Conservation (phyloP, 2,329 filamentous ascomycete genomes). For the Graphilbum ipis-grandicollis region DNA sequence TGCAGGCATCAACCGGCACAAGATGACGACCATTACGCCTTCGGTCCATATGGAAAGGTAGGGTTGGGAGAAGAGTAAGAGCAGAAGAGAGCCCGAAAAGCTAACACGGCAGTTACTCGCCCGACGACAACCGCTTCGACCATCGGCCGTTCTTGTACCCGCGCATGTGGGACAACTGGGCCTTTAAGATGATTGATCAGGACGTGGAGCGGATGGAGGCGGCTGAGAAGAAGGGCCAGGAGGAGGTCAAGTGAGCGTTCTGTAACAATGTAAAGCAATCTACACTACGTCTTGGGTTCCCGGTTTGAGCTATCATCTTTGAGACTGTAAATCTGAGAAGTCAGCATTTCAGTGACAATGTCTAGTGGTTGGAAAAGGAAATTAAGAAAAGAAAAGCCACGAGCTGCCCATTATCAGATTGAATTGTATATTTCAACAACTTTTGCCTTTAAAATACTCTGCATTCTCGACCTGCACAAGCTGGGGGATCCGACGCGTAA, state of each 20-base stretch:
- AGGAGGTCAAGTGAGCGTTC: not conserved
- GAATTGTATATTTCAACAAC: too few relatives aligned
- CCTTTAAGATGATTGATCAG: constrained; percentile 17
- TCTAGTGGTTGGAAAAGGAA: too few relatives aligned
- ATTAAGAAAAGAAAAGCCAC: too few relatives aligned
- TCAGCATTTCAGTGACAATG: too few relatives aligned
- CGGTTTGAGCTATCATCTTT: too few relatives aligned
- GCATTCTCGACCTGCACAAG: constrained; percentile 8
- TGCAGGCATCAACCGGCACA: constrained; percentile 40
- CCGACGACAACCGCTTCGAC: constrained; percentile 25
- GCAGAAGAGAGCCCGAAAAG: not conserved
- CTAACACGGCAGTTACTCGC: constrained; percentile 13
- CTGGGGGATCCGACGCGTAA: too few relatives aligned
- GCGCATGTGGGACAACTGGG: constrained; percentile 15
- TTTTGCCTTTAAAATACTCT: constrained; percentile 5
- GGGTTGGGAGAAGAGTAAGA: not conserved
- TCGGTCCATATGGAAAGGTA: constrained; percentile 25
- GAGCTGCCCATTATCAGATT: not conserved
- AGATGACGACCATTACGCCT: constrained; percentile 45
- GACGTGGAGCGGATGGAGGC: constrained; percentile 14
- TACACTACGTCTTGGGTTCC: not conserved
- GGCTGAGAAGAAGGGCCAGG: constrained; percentile 4
- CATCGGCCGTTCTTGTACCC: constrained; percentile 21
- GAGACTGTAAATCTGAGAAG: too few relatives aligned
- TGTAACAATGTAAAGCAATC: not conserved